A percentile compares a stretch with the other conserved stretches of the same genome.
phyloP scores from a whole-genome alignment of 2,329 filamentous ascomycete genomes.

The Penicillium concentricum region DNA sequence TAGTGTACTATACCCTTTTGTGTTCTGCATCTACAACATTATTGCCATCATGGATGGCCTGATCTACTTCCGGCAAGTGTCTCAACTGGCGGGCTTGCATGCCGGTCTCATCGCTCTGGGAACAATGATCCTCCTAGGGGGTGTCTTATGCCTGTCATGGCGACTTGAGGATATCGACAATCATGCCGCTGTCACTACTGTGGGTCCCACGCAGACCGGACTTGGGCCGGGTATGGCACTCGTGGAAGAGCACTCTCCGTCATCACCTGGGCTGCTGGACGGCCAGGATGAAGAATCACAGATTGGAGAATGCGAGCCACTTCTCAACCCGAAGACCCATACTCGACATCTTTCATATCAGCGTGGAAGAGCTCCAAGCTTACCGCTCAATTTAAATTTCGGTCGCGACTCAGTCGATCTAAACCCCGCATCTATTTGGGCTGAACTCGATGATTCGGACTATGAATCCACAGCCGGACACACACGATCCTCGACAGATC shows the following conservation, averaged over 20 bases:
- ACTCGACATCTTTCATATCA: conserved; percentile 30
- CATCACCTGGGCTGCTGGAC: conserved; percentile 24
- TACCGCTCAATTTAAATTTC: conserved; percentile 29
- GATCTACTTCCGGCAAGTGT: conserved; percentile 92
- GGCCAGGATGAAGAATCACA: conserved; percentile 39
- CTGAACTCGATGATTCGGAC: conserved; percentile 75
- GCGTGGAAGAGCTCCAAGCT: conserved; percentile 37
- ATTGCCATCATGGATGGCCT: conserved; percentile 95
- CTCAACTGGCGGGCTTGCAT: conserved; percentile 71
- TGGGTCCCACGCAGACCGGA: conserved; percentile 62
- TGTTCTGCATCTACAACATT: conserved; percentile 99
- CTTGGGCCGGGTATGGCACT: conserved; percentile 81
- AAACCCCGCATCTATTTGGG: conserved; percentile 81
- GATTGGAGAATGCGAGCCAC: conserved; percentile 40
- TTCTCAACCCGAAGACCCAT: conserved; percentile 30
- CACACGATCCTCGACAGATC: conserved; percentile 14
- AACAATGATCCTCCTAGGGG: conserved; percentile 78
- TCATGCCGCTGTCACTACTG: conserved; percentile 35
- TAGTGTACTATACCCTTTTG: conserved; percentile 90
- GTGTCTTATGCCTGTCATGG: conserved; percentile 91
- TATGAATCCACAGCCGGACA: conserved; percentile 23
- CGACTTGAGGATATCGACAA: conserved; percentile 68
- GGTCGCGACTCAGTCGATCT: conserved; percentile 53
- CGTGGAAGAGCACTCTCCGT: conserved; percentile 56
- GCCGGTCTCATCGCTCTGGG: conserved; percentile 75